Evolutionary conservation across 2,329 filamentous ascomycete species (phyloP), one percentile per base, ranked within the genome.

Genomic region (Hansfordia pulvinata): DNA sequence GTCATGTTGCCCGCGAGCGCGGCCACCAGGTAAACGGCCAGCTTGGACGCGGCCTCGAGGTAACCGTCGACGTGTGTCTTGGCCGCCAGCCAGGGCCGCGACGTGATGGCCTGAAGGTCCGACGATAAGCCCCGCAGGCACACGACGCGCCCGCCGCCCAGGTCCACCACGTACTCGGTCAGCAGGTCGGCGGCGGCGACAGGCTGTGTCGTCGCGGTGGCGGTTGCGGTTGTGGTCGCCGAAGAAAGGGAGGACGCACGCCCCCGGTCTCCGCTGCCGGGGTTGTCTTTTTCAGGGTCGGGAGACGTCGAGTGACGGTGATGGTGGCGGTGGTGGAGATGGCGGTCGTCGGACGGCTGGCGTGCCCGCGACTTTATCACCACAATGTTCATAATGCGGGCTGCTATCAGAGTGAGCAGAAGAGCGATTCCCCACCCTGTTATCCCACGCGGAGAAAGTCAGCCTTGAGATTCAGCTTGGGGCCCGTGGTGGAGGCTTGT

Each of bases 71-170:
- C 24, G 15, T 53, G 46, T 0, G 62, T 68, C 42, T 64, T 60
- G 20, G 59, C 50, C 8, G 58, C 53, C 23, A 77, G 45, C 70
- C 69, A 76, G 16, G 56, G 40, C 3, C 64, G 61, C 3, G 64
- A 60, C 2, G 69, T 75, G 20, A 76, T 56, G 17, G 69, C 69
- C 30, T 68, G 67, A 6, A 76, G 52, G 39, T 76, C 71, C 17
- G 63, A 54, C 6, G 62, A 53, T 4, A 53, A 41, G 4, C 72
- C 73, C 16, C 59, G 56, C 21, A 77, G 53, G 9, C 62, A 50
- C 2, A 75, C 55, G 37, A 56, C 58, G 1, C 61, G 53, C 21
- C 64, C 63, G 14, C 58, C 52, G 12, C 58, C 61, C 4, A 75
- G 52, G 16, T 69, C 57, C 14, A 75, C 50, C 3, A 62, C 46